Percentiles rank a stretch among this genome's conserved stretches.
These are phyloP conservation scores for Harringtonia aguacate DNA, from an alignment of 2,329 filamentous ascomycete species.

Conservation along the genomic window DNA sequence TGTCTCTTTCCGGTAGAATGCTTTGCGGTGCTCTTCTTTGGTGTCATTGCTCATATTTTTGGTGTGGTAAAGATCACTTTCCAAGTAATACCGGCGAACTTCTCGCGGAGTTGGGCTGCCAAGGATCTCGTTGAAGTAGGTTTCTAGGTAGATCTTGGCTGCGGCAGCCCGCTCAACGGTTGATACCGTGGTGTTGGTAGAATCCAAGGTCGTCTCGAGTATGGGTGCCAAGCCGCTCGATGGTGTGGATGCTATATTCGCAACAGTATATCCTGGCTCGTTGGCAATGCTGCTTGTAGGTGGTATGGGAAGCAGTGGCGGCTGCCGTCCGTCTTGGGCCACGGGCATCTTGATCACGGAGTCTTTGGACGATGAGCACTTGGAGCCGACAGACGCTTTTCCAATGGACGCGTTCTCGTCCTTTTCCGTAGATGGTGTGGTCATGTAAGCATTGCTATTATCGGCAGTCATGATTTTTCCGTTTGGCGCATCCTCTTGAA, in stretches of 20 bases:
- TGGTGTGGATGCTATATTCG: background rate
- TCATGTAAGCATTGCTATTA: too few species aligned
- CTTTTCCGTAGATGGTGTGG: background rate
- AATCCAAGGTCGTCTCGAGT: conserved; percentile 6
- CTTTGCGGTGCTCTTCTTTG: conserved; percentile 37
- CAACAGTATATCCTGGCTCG: background rate
- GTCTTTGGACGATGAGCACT: conserved; percentile 16
- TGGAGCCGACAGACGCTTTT: conserved; percentile 31
- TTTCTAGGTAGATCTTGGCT: conserved; percentile 80
- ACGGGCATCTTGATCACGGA: background rate
- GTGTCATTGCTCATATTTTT: conserved; percentile 44
- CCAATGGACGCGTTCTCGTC: conserved; percentile 16
- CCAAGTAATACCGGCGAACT: conserved; percentile 50
- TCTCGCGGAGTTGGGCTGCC: conserved; percentile 45
- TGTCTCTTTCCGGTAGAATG: conserved; percentile 58
- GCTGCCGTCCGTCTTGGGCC: background rate
- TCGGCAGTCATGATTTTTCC: background rate
- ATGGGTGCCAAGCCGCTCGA: background rate
- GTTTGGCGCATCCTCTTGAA: background rate
- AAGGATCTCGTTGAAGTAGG: conserved; percentile 65
- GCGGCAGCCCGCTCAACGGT: conserved; percentile 73
- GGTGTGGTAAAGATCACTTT: conserved; percentile 48
- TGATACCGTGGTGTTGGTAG: conserved; percentile 22
- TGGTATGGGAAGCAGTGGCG: background rate
- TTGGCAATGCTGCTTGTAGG: too few species aligned